Evolutionary conservation across 129 eudicot genomes (phyloP), one percentile per base, ranked within the genome.

Genomic region (Arctium minus): DNA sequence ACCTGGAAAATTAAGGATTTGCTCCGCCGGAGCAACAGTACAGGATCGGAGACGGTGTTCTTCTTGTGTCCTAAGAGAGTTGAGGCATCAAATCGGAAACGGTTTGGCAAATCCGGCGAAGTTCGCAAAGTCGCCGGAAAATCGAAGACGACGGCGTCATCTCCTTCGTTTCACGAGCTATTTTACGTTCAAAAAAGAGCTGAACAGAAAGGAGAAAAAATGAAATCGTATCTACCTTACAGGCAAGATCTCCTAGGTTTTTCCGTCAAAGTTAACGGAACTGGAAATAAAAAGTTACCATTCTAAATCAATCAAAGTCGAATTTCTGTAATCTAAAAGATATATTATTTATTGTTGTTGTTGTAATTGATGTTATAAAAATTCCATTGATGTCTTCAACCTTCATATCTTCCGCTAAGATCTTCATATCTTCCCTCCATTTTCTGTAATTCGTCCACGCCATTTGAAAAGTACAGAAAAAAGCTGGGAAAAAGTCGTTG

Each of bases 141-240:
- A 29, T 32, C 46, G 35, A 72, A 68, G 75, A 72, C 64, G 75
- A 72, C 64, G 80, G n/a, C 79, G 81, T 6, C 84, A 10, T 73
- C 82, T 38, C 86, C 91, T 69, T 82, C 85, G 44, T 79, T 89
- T 65, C 97, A 85, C 42, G 92, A 85, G 85, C 56, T 80, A 35
- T 80, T 90, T 80, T 92, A 88, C 68, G 80, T 87, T 18, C 90
- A 76, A 72, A 89, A 86, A 10, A 84, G 89, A 79, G 93, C 92
- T 22, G 81, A 85, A 72, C 87, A 71, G 84, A 89, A 88, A 68
- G 89, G 81, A 2, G 85, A 84, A n/a, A 89, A 84, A 84, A 89
- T 69, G 79, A 92, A 81, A 79, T 91, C 97, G 72, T 93, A 84
- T 82, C 76, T 93, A n/a, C 97, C 97, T 13, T 93, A 93, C 83